Percentiles rank a stretch among this genome's conserved stretches.
Conservation (phyloP, 1,284 basidiomycete genomes). For the Grifola frondosa region DNA sequence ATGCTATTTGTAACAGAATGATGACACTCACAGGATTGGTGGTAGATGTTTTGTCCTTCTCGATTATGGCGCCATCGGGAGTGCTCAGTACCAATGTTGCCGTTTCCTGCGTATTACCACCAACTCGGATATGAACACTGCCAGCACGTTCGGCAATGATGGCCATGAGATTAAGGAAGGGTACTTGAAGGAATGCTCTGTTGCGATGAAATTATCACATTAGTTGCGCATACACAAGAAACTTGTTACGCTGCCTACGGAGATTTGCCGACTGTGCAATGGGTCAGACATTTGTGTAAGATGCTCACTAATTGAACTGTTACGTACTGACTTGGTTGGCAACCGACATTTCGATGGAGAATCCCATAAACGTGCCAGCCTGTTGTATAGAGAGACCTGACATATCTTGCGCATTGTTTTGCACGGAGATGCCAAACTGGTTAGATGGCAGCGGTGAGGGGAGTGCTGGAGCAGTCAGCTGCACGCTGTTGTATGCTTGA, state of each 20-base stretch:
- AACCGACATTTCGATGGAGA: constrained; percentile 74
- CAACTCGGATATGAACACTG: constrained; percentile 57
- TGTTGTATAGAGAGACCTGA: constrained; percentile 50
- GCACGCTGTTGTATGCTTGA: constrained; percentile 22
- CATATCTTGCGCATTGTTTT: constrained; percentile 22
- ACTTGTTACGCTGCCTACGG: constrained; percentile 35
- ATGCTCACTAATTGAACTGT: not conserved
- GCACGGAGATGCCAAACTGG: constrained; percentile 28
- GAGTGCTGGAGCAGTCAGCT: constrained; percentile 19
- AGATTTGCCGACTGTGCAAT: constrained; percentile 48
- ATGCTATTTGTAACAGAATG: not conserved
- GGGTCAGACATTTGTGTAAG: not conserved
- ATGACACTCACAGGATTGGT: constrained; percentile 41
- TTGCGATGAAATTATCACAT: too few relatives aligned
- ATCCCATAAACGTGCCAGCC: constrained; percentile 64
- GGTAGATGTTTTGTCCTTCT: constrained; percentile 43
- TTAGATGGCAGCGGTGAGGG: constrained; percentile 12
- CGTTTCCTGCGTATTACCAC: constrained; percentile 74
- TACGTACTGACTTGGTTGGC: constrained; percentile 60
- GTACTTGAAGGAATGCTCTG: constrained; percentile 52
- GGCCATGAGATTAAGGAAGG: constrained; percentile 73
- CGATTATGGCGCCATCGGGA: constrained; percentile 44
- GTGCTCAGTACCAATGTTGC: constrained; percentile 50
- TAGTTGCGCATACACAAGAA: not conserved
- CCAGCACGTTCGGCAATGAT: constrained; percentile 60